Evolutionary conservation across 2,329 filamentous ascomycete genomes (phyloP).

Genomic region (Fusarium metavorans): DNA sequence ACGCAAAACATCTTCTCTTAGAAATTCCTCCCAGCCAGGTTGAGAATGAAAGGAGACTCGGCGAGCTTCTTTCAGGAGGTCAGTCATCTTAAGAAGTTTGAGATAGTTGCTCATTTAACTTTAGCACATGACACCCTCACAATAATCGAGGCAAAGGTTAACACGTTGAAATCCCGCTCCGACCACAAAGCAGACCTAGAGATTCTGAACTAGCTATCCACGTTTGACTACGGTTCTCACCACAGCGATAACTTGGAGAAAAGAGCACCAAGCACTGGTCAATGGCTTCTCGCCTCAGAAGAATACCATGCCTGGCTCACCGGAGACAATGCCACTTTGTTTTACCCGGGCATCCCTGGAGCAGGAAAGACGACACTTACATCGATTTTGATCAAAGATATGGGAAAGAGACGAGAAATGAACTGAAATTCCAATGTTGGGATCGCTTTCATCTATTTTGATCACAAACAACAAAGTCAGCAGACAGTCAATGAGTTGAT

Average conservation of each 20-base stretch:
- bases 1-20: slow-evolving; percentile 20
- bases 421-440: neutral
- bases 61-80: neutral
- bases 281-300: neutral
- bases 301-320: neutral
- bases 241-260: neutral
- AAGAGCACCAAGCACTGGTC: neutral
- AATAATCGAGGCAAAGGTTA: neutral
- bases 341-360: neutral
- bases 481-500: neutral
- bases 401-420: neutral
- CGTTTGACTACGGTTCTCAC: neutral
- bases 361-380: neutral
- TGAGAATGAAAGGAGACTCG: neutral
- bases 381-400: neutral
- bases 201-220: neutral
- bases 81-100: neutral
- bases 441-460: neutral
- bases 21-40: neutral
- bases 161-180: neutral
- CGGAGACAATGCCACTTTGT: neutral
- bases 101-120: neutral
- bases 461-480: neutral
- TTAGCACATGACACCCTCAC: neutral
- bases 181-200: neutral